Base-by-base conservation (phyloP, 352 stramenopile genomes). In the Phytophthora fragariae region DNA sequence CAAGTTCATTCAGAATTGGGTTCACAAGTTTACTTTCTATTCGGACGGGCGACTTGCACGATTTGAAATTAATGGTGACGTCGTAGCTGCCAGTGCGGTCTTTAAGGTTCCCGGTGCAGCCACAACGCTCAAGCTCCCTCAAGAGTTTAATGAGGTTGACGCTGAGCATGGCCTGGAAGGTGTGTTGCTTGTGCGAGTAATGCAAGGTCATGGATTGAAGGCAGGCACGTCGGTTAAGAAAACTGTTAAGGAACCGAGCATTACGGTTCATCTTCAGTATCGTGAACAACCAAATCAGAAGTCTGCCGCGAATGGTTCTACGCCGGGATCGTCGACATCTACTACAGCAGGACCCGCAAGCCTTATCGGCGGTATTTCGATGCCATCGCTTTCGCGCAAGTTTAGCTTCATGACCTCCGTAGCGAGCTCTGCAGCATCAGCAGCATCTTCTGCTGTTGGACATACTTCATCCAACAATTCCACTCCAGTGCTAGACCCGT, bases 1-100 rank as follows among this genome's bases (percentile, higher is more conserved):
- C 39, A 92, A 92, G 57, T 97, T 97, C 50, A 87, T 95, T 47
- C 90, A 97, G 66, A 97, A 97, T 58, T 97, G 90, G 90, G 89
- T 97, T 37, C 90, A 97, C 79, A 97, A 97, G 74, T 97, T 97
- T 56, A 95, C 89, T 35, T 97, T 97, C 47, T 92, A 92, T 68
- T 89, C 84, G 10, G 88, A 97, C 41, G 90, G 90, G 3, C 80
- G 87, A n/a, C 79, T 97, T 12, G 89, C 89, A 3, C 88, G 89
- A 6, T 95, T 97, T 70, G 90, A 97, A 73, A 95, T 97, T 63
- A 97, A 95, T 21, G 90, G 90, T 14, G 90, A 97, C 41, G 90
- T 97, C 8, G 90, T 97, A 2, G 90, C 90, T 14, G 90, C 90
- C 15, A 95, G 87, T 65, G 90, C 90, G 4, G 90, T 97, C 6